phyloP scores from a whole-genome alignment of 2,329 filamentous ascomycete species.

The Fusarium paranaense region DNA sequence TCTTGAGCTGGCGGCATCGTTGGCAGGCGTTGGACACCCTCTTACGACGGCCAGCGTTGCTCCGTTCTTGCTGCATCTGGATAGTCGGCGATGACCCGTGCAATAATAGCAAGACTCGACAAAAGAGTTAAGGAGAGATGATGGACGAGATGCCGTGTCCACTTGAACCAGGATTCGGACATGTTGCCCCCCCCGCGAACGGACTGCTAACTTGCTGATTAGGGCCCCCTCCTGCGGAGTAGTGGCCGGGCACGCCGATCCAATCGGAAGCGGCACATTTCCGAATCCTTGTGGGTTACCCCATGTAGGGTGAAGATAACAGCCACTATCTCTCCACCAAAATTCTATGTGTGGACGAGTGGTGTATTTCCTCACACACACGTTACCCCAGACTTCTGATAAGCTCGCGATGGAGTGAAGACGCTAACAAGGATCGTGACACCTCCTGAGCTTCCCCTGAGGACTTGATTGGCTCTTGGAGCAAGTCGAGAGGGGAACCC shows the following conservation, averaged over 20 bases:
- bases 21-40: slow-evolving; percentile 18
- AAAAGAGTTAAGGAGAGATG: background rate
- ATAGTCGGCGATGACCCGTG: background rate
- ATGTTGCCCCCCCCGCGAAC: too few relatives aligned
- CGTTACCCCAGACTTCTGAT: background rate
- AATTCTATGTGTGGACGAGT: too few relatives aligned
- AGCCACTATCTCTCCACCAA: too few relatives aligned
- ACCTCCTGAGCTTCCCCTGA: too few relatives aligned
- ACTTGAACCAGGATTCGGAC: too few relatives aligned
- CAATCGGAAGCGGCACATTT: slow-evolving; percentile 7
- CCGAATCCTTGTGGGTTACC: background rate
- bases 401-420: background rate
- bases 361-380: too few relatives aligned
- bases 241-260: background rate
- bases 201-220: background rate
- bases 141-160: background rate
- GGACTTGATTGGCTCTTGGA: background rate
- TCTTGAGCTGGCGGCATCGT: slow-evolving; percentile 17
- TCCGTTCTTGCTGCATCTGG: slow-evolving; percentile 1
- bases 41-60: slow-evolving; percentile 1
- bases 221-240: background rate
- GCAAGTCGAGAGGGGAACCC: background rate
- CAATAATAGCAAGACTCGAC: background rate
- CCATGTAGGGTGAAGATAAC: background rate
- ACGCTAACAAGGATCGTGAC: background rate